These are phyloP conservation scores for Aphanomyces invadans DNA, from an alignment of 352 stramenopile genomes.

Conservation along the genomic window DNA sequence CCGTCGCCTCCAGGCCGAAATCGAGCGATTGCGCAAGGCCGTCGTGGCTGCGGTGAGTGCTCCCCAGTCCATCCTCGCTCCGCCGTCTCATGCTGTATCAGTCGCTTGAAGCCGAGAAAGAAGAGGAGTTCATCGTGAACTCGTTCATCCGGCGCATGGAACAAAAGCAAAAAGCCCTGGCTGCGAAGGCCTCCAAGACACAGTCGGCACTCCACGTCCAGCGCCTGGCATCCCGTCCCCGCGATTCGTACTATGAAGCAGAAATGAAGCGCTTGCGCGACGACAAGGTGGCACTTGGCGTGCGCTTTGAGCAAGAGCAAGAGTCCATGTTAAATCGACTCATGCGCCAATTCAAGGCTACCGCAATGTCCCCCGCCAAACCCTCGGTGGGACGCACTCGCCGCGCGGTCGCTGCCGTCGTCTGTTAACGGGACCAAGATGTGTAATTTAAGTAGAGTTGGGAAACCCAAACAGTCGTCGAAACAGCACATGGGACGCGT, in stretches of 20 bases:
- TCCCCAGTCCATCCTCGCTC: not conserved
- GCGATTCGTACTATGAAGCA: not conserved
- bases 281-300: conserved; percentile 12
- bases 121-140: conserved; percentile 21
- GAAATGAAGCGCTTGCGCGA: conserved; percentile 20
- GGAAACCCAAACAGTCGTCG: conserved; percentile 9
- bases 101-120: conserved; percentile 13
- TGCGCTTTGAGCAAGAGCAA: conserved; percentile 20
- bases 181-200: not conserved
- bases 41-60: conserved; percentile 10
- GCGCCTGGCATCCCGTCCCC: not conserved
- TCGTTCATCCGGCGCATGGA: conserved; percentile 10
- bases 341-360: conserved; percentile 2
- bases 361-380: not conserved
- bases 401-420: no score
- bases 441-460: no score
- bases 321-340: conserved; percentile 18
- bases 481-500: not conserved
- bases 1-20: conserved; percentile 7
- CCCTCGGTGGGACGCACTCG: no score
- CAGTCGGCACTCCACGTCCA: not conserved
- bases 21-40: conserved; percentile 16
- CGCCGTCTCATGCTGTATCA: not conserved
- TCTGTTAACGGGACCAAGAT: no score
- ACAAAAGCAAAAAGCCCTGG: not conserved